Evolutionary conservation across 1,284 basidiomycete species (phyloP), one percentile per base, ranked within the genome.

Genomic region (Wallemia hederae): DNA sequence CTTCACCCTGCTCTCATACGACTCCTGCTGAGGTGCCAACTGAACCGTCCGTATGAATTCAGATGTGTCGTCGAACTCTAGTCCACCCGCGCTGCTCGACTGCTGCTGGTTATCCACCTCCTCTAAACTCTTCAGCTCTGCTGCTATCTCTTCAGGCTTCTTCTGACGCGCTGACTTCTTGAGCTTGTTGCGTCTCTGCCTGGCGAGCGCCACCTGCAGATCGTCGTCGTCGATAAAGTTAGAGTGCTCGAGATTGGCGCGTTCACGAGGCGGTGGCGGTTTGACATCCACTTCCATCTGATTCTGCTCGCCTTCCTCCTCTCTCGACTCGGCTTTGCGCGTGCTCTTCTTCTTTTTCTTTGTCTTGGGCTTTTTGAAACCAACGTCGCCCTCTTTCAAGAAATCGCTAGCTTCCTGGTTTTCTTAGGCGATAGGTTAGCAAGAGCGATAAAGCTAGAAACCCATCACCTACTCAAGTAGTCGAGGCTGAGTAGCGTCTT

Each of bases 171-270:
- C 71, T 69, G 83, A 86, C 68, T 81, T 81, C 1, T n/a, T 49
- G 3, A 87, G 77, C 66, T 85, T 85, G 34, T 82, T 81, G 66
- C 85, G 78, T 62, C 94, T 77, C 62, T 86, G 80, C 22, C 85
- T 79, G 25, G 92, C 84, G 60, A 98, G 76, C 27, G 86, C 87
- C 29, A 86, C 86, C 75, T 96, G 90, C 34, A 99, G 77, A 68
- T 99, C 94, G 70, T 99, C 94, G 70, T 99, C 94, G 72, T 98
- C 94, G 64, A 98, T 83, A 70, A 97, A 85, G 72, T 96, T 92
- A 63, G 77, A 76, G 66, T 61, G 63, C 62, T 64, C 64, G 61
- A 63, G 62, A 29, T 61, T 68, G 7, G 66, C 64, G 14, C 63
- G 64, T 31, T 68, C 63, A 49, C 60, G 64, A 56, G 60, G 61